Conservation (phyloP, 2,329 filamentous ascomycete genomes). For the Trichoderma afroharzianum region DNA sequence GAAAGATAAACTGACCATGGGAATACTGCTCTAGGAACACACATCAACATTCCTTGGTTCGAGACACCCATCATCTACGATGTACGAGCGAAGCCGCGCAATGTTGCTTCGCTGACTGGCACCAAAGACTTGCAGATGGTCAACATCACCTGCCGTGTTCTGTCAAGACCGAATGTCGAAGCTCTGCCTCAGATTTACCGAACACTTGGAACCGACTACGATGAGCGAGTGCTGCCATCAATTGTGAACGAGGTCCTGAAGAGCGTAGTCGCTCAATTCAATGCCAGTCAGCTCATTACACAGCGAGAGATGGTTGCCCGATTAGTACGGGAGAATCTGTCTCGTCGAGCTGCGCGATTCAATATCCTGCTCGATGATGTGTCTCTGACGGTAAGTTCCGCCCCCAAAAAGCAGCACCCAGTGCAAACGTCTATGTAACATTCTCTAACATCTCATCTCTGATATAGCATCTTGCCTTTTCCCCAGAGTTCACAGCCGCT, state of each 20-base stretch:
- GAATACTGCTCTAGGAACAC: constrained; percentile 63
- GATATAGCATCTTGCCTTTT: constrained; percentile 64
- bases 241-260: constrained; percentile 99
- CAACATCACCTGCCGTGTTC: constrained; percentile 99
- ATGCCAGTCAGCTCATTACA: constrained; percentile 95
- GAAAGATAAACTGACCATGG: constrained; percentile 19
- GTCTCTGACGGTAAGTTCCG: constrained; percentile 73
- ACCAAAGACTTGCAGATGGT: constrained; percentile 99
- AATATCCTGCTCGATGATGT: constrained; percentile 98
- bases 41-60: constrained; percentile 93
- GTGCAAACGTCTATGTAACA: background rate
- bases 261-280: constrained; percentile 98
- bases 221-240: constrained; percentile 92
- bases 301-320: constrained; percentile 95
- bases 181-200: constrained; percentile 96
- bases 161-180: constrained; percentile 82
- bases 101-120: constrained; percentile 92
- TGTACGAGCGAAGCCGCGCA: constrained; percentile 94
- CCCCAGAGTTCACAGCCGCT: constrained; percentile 68
- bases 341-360: constrained; percentile 86
- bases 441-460: background rate
- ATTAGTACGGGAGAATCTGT: constrained; percentile 89
- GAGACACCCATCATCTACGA: constrained; percentile 97
- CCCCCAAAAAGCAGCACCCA: background rate
- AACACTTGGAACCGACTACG: constrained; percentile 91